Evolutionary conservation across 306 rosid species (phyloP), one percentile per base, ranked within the genome.

Genomic region (Nissolia schottii): DNA sequence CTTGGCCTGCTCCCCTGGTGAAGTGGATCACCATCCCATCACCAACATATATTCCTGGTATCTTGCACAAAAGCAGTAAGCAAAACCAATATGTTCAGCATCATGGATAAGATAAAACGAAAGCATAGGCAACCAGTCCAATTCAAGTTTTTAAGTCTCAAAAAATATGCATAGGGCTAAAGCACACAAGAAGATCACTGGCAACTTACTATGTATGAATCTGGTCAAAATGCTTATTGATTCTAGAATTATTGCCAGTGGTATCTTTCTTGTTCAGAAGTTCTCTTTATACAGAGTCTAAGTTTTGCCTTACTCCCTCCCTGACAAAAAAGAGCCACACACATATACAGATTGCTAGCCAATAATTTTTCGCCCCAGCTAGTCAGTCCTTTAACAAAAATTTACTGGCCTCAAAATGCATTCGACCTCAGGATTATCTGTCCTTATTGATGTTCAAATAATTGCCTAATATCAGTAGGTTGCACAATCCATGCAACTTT

Each of bases 1-100:
- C 92, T 81, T 80, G 89, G 32, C 97, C 97, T 75, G 77, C 87
- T 70, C 88, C 93, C 49, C 93, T 82, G n/a, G 97, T 93, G 77
- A 90, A 93, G 77, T 90, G 98, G 81, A 84, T 72, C 77, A 93
- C 97, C 84, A 74, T 81, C 75, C 75, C 93, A 11, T 86, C 88
- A 2, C 97, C 88, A 1, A 84, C 72, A 67, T 85, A 93, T 67
- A 93, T 87, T 67, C 97, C 98, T 93, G 86, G 29, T 10, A 48
- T 63, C 22, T 51, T 43, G 72, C 3, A 53, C 19, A 29, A 81
- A 61, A 49, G 4, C 67, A 22, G 50, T 73, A 29, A 64, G 57
- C 54, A 81, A 72, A 65, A 65, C 35, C 73, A 50, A 40, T 5
- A 61, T 13, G 54, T 56, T 66, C 80, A 68, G 69, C 62, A 73